Evolutionary conservation across 495 filamentous ascomycete species (phyloP).

Genomic region (Oidiodendron maius): DNA sequence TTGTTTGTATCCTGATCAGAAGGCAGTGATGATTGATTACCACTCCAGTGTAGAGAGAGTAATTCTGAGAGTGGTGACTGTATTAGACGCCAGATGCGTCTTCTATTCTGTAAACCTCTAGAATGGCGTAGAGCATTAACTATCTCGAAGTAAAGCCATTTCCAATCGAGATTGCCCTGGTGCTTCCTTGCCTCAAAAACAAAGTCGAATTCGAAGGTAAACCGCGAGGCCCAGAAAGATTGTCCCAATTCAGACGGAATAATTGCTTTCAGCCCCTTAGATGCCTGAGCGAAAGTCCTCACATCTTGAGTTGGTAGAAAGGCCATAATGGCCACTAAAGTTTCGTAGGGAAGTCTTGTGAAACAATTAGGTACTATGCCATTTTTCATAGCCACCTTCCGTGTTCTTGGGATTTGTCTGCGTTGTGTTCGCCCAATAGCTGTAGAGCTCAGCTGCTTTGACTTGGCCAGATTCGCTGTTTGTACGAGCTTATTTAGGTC

Average conservation of each 20-base stretch:
- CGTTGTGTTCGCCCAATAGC: too few species aligned
- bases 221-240: neutral
- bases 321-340: neutral
- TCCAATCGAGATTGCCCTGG: neutral
- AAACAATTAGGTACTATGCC: neutral
- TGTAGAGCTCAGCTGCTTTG: neutral
- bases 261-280: neutral
- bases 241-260: neutral
- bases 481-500: neutral
- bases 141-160: neutral
- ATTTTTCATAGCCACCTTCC: neutral
- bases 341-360: neutral
- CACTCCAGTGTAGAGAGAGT: neutral
- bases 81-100: neutral
- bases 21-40: neutral
- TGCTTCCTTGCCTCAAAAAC: neutral
- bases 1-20: neutral
- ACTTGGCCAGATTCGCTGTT: neutral
- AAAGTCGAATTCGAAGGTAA: neutral
- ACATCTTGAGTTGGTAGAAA: neutral
- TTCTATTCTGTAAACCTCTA: neutral
- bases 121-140: neutral
- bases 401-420: too few species aligned
- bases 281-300: neutral
- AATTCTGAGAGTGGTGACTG: neutral